Evolutionary conservation across 1,139 yeast species (phyloP).

Genomic region (Hanseniaspora uvarum): DNA sequence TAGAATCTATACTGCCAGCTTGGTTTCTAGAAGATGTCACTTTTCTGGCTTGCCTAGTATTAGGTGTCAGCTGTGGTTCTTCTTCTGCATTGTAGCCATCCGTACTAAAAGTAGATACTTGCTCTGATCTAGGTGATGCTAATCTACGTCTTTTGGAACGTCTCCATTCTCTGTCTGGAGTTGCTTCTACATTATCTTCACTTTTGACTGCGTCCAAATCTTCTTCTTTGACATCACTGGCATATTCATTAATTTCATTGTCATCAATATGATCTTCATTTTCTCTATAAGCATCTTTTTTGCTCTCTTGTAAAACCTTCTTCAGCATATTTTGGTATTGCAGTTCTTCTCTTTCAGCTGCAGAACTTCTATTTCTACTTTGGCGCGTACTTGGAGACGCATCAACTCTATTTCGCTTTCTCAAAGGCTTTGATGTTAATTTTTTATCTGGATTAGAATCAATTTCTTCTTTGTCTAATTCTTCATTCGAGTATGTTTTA

Average conservation of each 20-base stretch:
- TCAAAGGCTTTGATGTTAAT: background rate
- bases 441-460: slow-evolving; percentile 17
- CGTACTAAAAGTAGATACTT: background rate
- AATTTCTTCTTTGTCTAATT: slow-evolving; percentile 18
- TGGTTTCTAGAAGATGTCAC: background rate
- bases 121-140: slow-evolving; percentile 13
- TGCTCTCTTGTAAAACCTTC: slow-evolving; percentile 33
- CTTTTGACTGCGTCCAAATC: slow-evolving; percentile 19
- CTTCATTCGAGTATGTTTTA: slow-evolving; percentile 19
- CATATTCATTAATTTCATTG: slow-evolving; percentile 15
- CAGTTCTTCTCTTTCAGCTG: slow-evolving; percentile 31
- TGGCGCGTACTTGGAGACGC: slow-evolving; percentile 18
- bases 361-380: slow-evolving; percentile 15
- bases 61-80: background rate
- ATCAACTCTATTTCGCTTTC: slow-evolving; percentile 16
- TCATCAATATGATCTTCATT: slow-evolving; percentile 20
- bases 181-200: slow-evolving; percentile 12
- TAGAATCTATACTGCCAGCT: slow-evolving; percentile 4
- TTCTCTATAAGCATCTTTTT: slow-evolving; percentile 26
- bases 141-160: slow-evolving; percentile 8
- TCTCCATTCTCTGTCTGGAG: slow-evolving; percentile 13
- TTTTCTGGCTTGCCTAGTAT: slow-evolving; percentile 15
- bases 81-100: background rate
- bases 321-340: slow-evolving; percentile 34
- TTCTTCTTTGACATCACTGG: slow-evolving; percentile 16